Conservation (phyloP, 805 yeast species). For the Spathaspora boniae region DNA sequence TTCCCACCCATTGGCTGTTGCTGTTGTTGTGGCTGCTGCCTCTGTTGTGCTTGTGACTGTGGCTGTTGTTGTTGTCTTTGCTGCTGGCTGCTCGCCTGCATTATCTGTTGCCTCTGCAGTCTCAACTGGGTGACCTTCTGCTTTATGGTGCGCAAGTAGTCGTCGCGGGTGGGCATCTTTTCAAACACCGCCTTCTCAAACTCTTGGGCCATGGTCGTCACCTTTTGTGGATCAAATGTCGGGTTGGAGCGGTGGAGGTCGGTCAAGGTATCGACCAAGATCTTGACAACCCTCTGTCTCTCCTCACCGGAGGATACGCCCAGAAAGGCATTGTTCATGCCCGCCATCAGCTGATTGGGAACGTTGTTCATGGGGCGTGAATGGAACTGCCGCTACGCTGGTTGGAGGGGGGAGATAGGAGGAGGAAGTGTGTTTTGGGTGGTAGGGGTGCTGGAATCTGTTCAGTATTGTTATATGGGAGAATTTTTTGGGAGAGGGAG, state of each 20-base stretch:
- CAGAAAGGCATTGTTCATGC: slow-evolving; percentile 19
- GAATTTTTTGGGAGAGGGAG: too few relatives aligned
- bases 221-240: slow-evolving; percentile 28
- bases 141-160: slow-evolving; percentile 46
- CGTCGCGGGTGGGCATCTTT: slow-evolving; percentile 54
- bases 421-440: too few relatives aligned
- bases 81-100: slow-evolving; percentile 12
- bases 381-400: too few relatives aligned
- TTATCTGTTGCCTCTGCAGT: slow-evolving; percentile 22
- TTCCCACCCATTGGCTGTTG: slow-evolving; percentile 28
- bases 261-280: slow-evolving; percentile 33
- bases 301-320: slow-evolving; percentile 26
- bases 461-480: too few relatives aligned
- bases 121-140: slow-evolving; percentile 36
- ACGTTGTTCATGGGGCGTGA: slow-evolving; percentile 7
- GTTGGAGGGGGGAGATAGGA: too few relatives aligned
- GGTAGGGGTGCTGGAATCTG: too few relatives aligned
- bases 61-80: slow-evolving; percentile 10
- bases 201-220: slow-evolving; percentile 55
- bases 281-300: slow-evolving; percentile 39
- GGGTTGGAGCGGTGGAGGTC: slow-evolving; percentile 33
- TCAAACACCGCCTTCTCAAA: slow-evolving; percentile 65
- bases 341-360: slow-evolving; percentile 6
- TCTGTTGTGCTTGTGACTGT: slow-evolving; percentile 17
- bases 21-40: slow-evolving; percentile 18